phyloP scores from a whole-genome alignment of 495 filamentous ascomycete species.

The Talaromyces adpressus region DNA sequence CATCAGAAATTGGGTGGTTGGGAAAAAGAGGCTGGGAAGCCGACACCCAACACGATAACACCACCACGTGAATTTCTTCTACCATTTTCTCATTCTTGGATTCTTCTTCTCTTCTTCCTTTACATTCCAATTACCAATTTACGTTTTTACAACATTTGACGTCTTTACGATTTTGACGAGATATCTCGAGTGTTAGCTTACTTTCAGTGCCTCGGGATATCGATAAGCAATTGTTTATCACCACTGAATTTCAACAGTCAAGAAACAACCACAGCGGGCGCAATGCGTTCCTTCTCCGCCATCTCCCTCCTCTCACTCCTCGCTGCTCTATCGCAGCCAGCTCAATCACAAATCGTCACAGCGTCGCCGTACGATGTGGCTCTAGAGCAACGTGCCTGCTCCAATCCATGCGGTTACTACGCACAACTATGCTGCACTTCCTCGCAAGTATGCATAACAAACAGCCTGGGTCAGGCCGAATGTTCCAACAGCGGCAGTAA shows the following conservation, averaged over 20 bases:
- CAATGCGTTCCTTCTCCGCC: slow-evolving; percentile 12
- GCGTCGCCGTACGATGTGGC: not conserved
- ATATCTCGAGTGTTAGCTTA: not conserved
- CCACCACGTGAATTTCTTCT: slow-evolving; percentile 10
- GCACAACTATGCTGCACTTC: slow-evolving; percentile 60
- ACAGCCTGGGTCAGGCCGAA: slow-evolving; percentile 45
- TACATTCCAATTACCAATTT: not conserved
- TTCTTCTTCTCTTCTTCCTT: slow-evolving; percentile 10
- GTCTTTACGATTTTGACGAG: slow-evolving; percentile 7
- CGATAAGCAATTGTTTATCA: not conserved
- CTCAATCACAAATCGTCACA: slow-evolving; percentile 1
- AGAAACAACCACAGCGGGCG: not conserved
- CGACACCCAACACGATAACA: slow-evolving; percentile 6
- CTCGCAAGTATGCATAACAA: slow-evolving; percentile 56
- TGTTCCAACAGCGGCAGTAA: slow-evolving; percentile 34
- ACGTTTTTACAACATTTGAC: not conserved
- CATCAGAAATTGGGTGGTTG: slow-evolving; percentile 40
- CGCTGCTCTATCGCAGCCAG: slow-evolving; percentile 21
- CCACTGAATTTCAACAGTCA: not conserved
- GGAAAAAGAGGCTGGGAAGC: slow-evolving; percentile 31
- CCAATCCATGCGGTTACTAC: slow-evolving; percentile 59
- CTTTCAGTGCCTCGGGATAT: not conserved
- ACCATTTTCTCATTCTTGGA: slow-evolving; percentile 12
- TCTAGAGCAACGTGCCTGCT: slow-evolving; percentile 41
- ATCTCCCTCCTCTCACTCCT: slow-evolving; percentile 25